Evolutionary conservation across 1,284 basidiomycete species (phyloP), one percentile per base, ranked within the genome.

Genomic region (Rhodotorula sp.): DNA sequence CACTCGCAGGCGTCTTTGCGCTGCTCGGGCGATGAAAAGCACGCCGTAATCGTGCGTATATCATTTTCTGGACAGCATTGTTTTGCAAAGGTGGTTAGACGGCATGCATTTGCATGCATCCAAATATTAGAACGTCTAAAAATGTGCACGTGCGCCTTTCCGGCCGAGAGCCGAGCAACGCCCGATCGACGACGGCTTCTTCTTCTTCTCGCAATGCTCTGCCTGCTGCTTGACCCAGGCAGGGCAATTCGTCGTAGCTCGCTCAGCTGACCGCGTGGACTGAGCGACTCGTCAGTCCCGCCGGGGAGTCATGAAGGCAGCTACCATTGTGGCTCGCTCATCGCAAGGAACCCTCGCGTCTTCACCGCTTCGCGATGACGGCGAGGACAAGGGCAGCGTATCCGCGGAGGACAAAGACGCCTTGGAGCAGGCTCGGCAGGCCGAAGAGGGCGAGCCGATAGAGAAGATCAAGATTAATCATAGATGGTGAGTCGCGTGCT

Each of bases 401-500:
- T 8, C 21, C 21, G n/a, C 21, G 14, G 38, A 19, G 3, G 54
- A 43, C 19, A 60, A 66, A 31, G 43, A 62, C 43, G 60, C 50
- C 4, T n/a, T 63, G 10, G 62, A 55, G 8, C 47, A 26, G 2
- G n/a, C 28, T 26, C 61, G 52, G 18, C 19, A 57, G 31, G 61
- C 14, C 34, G 57, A 60, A 8, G 63, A 54, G 43, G 45, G 38
- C 38, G 38, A 43, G 38, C 38, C 38, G 38, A 43, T 43, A 43
- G 38, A 52, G 19, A 55, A 49, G 55, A 15, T 60, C 34, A n/a
- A 56, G 34, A 57, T 61, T 26, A 52, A 43, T 28, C 63, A 66
- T 54, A n/a, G n/a, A 18, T 68, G 70, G 70, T 68, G 54, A 64
- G 23, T 16, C 12, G 14, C 3, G 57, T 23, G 5, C 19, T 21